Evolutionary conservation across 2,329 filamentous ascomycete species (phyloP), one percentile per base, ranked within the genome.

Genomic region (Aureobasidium sp.): DNA sequence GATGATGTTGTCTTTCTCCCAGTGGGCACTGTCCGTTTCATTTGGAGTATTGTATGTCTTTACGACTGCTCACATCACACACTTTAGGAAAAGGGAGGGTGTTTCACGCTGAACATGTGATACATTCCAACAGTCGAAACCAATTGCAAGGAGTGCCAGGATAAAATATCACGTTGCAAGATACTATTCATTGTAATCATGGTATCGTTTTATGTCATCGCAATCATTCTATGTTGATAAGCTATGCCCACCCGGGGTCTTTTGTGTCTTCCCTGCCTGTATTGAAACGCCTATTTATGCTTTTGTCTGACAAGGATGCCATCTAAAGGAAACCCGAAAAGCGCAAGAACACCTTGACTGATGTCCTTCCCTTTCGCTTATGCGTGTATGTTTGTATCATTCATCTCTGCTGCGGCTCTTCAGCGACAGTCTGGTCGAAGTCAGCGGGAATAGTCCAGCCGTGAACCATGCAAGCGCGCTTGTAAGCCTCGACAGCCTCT

Each of bases 401-500:
- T 24, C 8, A 29, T 8, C 26, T n/a, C 53, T 44, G 41, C n/a
- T 51, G 9, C 6, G 47, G n/a, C 47, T 51, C 15, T 24, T 57
- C 47, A 34, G 46, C 29, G 37, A 47, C 34, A 41, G 56, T 63
- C 41, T 63, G 32, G 44, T 73, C 69, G 64, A 92, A 81, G 46
- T 87, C 87, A 4, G 74, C 71, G 0, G 90, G 89, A 3, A 92
- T 76, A 52, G 78, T 71, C 91, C 91, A 96, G 0, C 88, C 87
- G 74, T 96, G 92, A 96, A 0, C 88, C 87, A 75, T 96, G 92
- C 5, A 75, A 12, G 87, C 87, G 57, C 90, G 83, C 34, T 79
- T 76, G 70, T 88, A 96, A 2, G 90, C 91, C 0, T 85, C 82
- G 1, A 91, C 78, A 0, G 91, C 92, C 71, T 95, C 91, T 0